Percentiles rank a stretch among this genome's conserved stretches.
phyloP scores from a whole-genome alignment of 2,329 filamentous ascomycete species.

The Monilinia polystroma region DNA sequence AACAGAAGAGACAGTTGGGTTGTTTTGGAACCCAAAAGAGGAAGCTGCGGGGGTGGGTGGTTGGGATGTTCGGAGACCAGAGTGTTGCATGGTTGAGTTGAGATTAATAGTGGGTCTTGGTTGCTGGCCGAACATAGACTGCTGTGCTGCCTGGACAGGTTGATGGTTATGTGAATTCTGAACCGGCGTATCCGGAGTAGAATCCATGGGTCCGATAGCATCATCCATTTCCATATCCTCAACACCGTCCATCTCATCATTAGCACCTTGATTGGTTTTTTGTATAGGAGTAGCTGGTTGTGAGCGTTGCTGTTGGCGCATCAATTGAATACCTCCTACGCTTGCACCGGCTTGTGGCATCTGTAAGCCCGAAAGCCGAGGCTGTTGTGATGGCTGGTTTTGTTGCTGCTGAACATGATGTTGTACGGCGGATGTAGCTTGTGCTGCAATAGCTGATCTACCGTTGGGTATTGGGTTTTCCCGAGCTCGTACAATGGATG shows the following conservation, averaged over 20 bases:
- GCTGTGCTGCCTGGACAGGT: slow-evolving; percentile 67
- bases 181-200: slow-evolving; percentile 51
- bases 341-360: slow-evolving; percentile 36
- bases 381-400: slow-evolving; percentile 30
- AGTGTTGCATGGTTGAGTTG: slow-evolving; percentile 65
- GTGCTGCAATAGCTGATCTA: slow-evolving; percentile 44
- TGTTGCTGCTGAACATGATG: slow-evolving; percentile 48
- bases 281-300: slow-evolving; percentile 38
- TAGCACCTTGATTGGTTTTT: slow-evolving; percentile 34
- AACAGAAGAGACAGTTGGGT: slow-evolving; percentile 94
- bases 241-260: slow-evolving; percentile 75
- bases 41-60: slow-evolving; percentile 80
- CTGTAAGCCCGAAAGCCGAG: slow-evolving; percentile 34
- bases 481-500: slow-evolving; percentile 44
- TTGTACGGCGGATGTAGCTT: slow-evolving; percentile 44
- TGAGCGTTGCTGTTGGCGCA: slow-evolving; percentile 40
- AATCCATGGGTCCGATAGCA: slow-evolving; percentile 63
- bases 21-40: slow-evolving; percentile 80
- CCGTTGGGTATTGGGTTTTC: slow-evolving; percentile 48
- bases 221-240: slow-evolving; percentile 99
- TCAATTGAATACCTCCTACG: slow-evolving; percentile 40
- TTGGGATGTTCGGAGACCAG: slow-evolving; percentile 80
- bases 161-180: slow-evolving; percentile 46
- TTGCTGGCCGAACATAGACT: slow-evolving; percentile 62
- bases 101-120: slow-evolving; percentile 75